Evolutionary conservation across 805 yeast species (phyloP).

Genomic region (Monosporozyma siamensis): DNA sequence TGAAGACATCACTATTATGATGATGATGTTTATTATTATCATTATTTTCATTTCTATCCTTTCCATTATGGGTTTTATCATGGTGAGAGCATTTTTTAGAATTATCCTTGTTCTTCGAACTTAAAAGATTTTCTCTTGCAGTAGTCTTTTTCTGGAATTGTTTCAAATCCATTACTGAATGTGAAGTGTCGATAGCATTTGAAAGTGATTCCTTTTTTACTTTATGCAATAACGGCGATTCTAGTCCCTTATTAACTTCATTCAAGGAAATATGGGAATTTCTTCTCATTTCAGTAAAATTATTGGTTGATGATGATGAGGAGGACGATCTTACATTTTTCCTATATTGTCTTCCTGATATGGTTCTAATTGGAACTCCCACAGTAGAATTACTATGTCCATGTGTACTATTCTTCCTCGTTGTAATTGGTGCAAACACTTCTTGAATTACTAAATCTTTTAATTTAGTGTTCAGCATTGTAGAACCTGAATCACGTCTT

Average conservation of each 20-base stretch:
- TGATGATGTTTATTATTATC: too few species aligned
- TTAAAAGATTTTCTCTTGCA: conserved; percentile 14
- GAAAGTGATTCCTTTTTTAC: conserved; percentile 20
- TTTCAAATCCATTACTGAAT: conserved; percentile 26
- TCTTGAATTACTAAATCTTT: conserved; percentile 65
- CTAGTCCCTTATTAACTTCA: background rate
- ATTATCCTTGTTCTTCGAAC: too few species aligned
- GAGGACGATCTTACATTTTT: conserved; percentile 13
- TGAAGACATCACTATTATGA: too few species aligned
- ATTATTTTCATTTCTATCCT: too few species aligned
- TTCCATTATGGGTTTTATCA: background rate
- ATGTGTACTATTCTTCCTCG: conserved; percentile 6
- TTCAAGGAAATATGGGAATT: conserved; percentile 16
- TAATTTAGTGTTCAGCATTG: conserved; percentile 59
- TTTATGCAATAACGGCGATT: conserved; percentile 18
- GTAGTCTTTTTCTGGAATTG: conserved; percentile 24
- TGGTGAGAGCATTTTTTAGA: background rate
- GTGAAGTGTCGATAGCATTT: conserved; percentile 21
- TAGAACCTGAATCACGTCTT: conserved; percentile 34
- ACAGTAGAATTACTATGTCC: conserved; percentile 2
- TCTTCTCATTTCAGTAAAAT: conserved; percentile 7
- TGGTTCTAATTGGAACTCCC: conserved; percentile 9
- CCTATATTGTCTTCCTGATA: conserved; percentile 7
- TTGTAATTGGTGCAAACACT: conserved; percentile 41
- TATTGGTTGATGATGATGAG: conserved; percentile 5